A percentile compares a stretch with the other conserved stretches of the same genome.
These are phyloP conservation scores for Talaromyces marneffei DNA, from an alignment of 2,329 filamentous ascomycete genomes.

Conservation along the genomic window DNA sequence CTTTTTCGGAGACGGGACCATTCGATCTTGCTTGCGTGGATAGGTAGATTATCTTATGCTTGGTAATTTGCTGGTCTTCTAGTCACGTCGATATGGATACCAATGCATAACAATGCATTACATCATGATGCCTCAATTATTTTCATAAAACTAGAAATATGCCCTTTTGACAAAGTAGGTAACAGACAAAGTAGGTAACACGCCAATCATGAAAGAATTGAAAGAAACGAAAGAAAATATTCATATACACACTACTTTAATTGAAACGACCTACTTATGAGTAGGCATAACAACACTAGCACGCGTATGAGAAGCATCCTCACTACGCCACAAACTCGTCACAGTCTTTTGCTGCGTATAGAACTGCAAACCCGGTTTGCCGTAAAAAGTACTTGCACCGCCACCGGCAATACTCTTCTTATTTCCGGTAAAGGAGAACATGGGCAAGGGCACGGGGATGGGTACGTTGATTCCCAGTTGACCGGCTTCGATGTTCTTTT, in stretches of 20 bases:
- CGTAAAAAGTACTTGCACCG: conserved; percentile 91
- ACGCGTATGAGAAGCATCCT: conserved; percentile 79
- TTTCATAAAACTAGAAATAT: neutral
- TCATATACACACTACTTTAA: neutral
- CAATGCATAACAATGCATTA: neutral
- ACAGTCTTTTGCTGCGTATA: conserved; percentile 98
- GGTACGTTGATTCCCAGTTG: conserved; percentile 64
- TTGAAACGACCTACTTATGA: conserved; percentile 1
- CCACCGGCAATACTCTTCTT: conserved; percentile 91
- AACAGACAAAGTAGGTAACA: neutral
- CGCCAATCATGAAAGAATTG: neutral
- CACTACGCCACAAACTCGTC: conserved; percentile 79
- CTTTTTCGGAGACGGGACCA: neutral
- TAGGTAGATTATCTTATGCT: neutral
- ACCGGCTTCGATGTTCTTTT: conserved; percentile 60
- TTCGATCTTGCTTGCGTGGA: neutral
- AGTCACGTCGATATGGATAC: neutral
- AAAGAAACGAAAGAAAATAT: too few relatives aligned
- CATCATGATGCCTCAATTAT: neutral
- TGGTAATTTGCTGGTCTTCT: neutral
- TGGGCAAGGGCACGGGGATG: conserved; percentile 57
- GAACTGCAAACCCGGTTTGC: conserved; percentile 84
- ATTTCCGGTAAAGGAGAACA: conserved; percentile 63
- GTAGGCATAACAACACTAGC: conserved; percentile 81
- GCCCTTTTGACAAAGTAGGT: neutral